Base-by-base conservation (phyloP, 768 basidiomycete species). In the Calocera cornea region DNA sequence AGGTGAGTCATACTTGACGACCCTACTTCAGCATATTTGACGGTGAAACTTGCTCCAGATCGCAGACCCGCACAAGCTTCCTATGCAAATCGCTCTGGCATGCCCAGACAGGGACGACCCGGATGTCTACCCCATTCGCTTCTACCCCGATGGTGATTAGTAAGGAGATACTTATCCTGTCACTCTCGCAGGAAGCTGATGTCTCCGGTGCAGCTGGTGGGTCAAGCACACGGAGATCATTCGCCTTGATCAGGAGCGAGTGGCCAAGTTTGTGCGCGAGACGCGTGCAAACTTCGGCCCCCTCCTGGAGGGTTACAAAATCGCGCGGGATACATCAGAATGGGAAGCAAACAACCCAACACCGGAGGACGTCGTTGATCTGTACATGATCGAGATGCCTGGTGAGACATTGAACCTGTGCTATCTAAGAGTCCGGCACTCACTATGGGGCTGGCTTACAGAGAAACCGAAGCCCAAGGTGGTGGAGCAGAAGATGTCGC, bases 381-480 rank as follows among this genome's bases (percentile, higher is more conserved):
- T 60, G 14, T 60, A 60, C 31, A 16, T 11, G 16, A 60, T 60
- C 22, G 54, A 60, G 54, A 27, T 60, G 54, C 54, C 54, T 7
- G 54, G 54, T 33, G 22, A 27, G 54, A 29, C 27, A 5, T 10
- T 19, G 5, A 10, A 29, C 31, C 54, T 60, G 27, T 16, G 54
- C 11, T 24, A 19, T 47, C 44, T 47, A 24, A n/a, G 19, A 24
- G 5, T 47, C 8, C 24, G 24, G 44, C 7, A 24, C 44, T 47
- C 44, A 47, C 44, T 47, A 19, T 47, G 16, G 44, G 31, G 22
- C 14, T 60, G 14, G 24, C 5, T 22, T 60, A 10, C 54, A 60
- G 54, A 60, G 54, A 60, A 60, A 60, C 54, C 54, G 2, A 60
- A 60, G 54, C 54, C 54, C 27, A 60, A 60, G 54, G 54, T 16